A percentile compares a stretch with the other conserved stretches of the same genome.
phyloP scores from a whole-genome alignment of 805 yeast species.

The Wickerhamiella lipophila region DNA sequence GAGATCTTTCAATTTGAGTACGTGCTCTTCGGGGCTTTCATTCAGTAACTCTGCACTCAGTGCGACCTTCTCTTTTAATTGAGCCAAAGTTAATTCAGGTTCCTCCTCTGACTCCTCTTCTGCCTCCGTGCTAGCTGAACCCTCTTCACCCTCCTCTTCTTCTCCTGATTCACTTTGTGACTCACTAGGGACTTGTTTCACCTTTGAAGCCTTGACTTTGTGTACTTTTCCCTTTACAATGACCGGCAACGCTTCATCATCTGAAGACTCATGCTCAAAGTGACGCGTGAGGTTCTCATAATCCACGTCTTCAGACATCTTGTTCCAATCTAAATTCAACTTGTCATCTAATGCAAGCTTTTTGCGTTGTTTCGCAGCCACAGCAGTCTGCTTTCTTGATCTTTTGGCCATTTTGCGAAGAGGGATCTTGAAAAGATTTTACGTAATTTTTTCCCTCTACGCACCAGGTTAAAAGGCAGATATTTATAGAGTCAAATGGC shows the following conservation, averaged over 20 bases:
- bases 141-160: neutral
- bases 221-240: constrained; percentile 55
- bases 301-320: constrained; percentile 46
- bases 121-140: constrained; percentile 5
- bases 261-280: constrained; percentile 29
- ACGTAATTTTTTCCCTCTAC: constrained; percentile 7
- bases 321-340: constrained; percentile 12
- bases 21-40: constrained; percentile 84
- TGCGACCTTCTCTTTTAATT: constrained; percentile 74
- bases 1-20: constrained; percentile 46
- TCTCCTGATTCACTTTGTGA: constrained; percentile 19
- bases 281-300: constrained; percentile 65
- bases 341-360: constrained; percentile 15
- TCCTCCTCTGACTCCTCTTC: constrained; percentile 25
- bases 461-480: too few species aligned
- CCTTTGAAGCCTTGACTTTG: constrained; percentile 21
- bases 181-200: constrained; percentile 20
- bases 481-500: constrained; percentile 2
- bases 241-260: constrained; percentile 66
- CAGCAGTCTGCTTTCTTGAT: constrained; percentile 9
- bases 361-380: constrained; percentile 10
- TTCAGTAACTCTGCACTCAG: constrained; percentile 60
- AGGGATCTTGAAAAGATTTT: neutral
- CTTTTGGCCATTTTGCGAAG: constrained; percentile 15
- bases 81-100: constrained; percentile 34